These are phyloP conservation scores for Babesia bovis DNA, from an alignment of 169 alveolate genomes.

Conservation along the genomic window DNA sequence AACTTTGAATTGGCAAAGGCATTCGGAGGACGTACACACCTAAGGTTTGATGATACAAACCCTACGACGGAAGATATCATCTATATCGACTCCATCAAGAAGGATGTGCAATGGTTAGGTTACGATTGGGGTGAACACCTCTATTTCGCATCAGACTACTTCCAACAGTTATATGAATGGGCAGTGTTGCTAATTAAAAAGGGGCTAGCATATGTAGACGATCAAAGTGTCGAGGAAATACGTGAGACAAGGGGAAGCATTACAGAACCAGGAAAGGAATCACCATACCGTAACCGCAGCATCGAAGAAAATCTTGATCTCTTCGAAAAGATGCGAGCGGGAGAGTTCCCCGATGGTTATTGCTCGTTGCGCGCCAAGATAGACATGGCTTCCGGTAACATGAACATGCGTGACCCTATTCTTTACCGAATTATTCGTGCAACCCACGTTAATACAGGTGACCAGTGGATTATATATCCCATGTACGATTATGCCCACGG, in stretches of 20 bases:
- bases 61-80: conserved; percentile 95
- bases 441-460: conserved; percentile 97
- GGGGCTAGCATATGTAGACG: conserved; percentile 97
- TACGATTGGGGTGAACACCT: conserved; percentile 91
- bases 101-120: conserved; percentile 96
- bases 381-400: conserved; percentile 95
- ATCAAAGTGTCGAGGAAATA: conserved; percentile 91
- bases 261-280: conserved; percentile 84
- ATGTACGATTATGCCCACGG: conserved; percentile 99
- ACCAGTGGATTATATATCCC: conserved; percentile 98
- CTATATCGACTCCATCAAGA: conserved; percentile 91
- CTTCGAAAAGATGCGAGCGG: conserved; percentile 94
- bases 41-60: conserved; percentile 99
- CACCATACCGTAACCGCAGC: conserved; percentile 92
- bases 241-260: conserved; percentile 86
- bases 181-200: conserved; percentile 92
- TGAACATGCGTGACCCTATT: conserved; percentile 97
- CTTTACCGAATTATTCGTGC: conserved; percentile 87
- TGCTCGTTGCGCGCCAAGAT: conserved; percentile 96
- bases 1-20: conserved; percentile 92
- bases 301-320: conserved; percentile 93
- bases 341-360: conserved; percentile 93
- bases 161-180: conserved; percentile 93
- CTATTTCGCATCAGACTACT: conserved; percentile 96
- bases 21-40: conserved; percentile 91